Evolutionary conservation across 495 filamentous ascomycete genomes (phyloP).

Genomic region (Lichenothelia convexa): DNA sequence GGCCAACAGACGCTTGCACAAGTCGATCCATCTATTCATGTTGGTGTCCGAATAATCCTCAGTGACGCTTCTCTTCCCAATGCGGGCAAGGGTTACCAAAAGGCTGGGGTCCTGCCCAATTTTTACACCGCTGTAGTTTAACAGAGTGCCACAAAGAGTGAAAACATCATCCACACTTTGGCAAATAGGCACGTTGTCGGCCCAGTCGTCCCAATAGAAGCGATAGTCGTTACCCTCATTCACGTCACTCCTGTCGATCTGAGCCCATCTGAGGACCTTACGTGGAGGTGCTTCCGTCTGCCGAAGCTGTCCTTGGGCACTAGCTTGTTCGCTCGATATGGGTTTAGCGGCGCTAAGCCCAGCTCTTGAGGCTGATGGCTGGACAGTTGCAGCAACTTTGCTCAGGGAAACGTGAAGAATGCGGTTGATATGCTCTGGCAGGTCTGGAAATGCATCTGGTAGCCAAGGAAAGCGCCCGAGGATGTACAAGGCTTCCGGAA

Average conservation of each 20-base stretch:
- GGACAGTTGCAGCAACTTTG: conserved; percentile 40
- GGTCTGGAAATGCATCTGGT: conserved; percentile 60
- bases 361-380: conserved; percentile 25
- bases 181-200: conserved; percentile 79
- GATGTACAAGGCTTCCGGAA: conserved; percentile 86
- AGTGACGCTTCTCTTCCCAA: conserved; percentile 55
- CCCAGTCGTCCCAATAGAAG: conserved; percentile 97
- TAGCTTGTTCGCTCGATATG: conserved; percentile 4
- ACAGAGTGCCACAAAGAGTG: conserved; percentile 62
- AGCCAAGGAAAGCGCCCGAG: conserved; percentile 86
- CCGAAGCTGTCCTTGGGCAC: conserved; percentile 3
- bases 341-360: conserved; percentile 23
- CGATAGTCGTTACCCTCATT: conserved; percentile 58
- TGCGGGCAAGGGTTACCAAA: conserved; percentile 61
- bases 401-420: conserved; percentile 63
- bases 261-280: conserved; percentile 57
- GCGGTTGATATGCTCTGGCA: conserved; percentile 61
- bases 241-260: conserved; percentile 53
- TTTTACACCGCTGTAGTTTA: conserved; percentile 70
- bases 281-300: conserved; percentile 35
- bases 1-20: conserved; percentile 65
- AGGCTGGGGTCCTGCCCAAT: conserved; percentile 68
- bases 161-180: conserved; percentile 83
- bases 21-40: conserved; percentile 51
- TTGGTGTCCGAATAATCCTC: conserved; percentile 55